Evolutionary conservation across 352 stramenopile species (phyloP).

Genomic region (Globisporangium cylindrosporum): DNA sequence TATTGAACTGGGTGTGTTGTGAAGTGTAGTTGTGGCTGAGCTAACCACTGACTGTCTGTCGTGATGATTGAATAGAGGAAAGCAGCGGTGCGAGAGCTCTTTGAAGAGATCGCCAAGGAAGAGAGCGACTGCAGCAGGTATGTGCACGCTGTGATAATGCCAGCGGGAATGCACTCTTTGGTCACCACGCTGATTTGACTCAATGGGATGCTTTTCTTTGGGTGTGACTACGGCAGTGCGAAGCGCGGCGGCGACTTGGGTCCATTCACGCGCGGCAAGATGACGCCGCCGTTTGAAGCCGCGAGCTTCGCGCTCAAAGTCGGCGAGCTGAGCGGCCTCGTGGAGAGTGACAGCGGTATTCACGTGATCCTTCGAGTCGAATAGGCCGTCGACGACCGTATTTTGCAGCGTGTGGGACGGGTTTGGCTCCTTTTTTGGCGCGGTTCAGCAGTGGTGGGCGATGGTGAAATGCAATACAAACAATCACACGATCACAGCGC

Average conservation of each 20-base stretch:
- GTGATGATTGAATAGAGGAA: slow-evolving; percentile 9
- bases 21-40: slow-evolving; percentile 7
- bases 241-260: slow-evolving; percentile 91
- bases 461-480: neutral
- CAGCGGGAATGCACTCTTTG: neutral
- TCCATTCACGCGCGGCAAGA: slow-evolving; percentile 87
- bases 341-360: slow-evolving; percentile 95
- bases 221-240: slow-evolving; percentile 38
- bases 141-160: slow-evolving; percentile 23
- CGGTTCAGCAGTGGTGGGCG: slow-evolving; percentile 1
- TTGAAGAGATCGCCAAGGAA: slow-evolving; percentile 84
- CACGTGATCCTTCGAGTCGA: slow-evolving; percentile 95
- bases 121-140: slow-evolving; percentile 91
- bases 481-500: neutral
- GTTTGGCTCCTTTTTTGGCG: slow-evolving; percentile 3
- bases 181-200: neutral
- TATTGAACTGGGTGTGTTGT: neutral
- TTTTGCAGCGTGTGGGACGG: slow-evolving; percentile 1
- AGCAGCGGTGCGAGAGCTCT: slow-evolving; percentile 61
- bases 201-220: neutral
- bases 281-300: slow-evolving; percentile 92
- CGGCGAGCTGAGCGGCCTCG: slow-evolving; percentile 92
- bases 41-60: neutral
- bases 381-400: slow-evolving; percentile 25
- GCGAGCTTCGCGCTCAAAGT: slow-evolving; percentile 91